Conservation (phyloP, 306 rosid genomes). For the Corylus americana region DNA sequence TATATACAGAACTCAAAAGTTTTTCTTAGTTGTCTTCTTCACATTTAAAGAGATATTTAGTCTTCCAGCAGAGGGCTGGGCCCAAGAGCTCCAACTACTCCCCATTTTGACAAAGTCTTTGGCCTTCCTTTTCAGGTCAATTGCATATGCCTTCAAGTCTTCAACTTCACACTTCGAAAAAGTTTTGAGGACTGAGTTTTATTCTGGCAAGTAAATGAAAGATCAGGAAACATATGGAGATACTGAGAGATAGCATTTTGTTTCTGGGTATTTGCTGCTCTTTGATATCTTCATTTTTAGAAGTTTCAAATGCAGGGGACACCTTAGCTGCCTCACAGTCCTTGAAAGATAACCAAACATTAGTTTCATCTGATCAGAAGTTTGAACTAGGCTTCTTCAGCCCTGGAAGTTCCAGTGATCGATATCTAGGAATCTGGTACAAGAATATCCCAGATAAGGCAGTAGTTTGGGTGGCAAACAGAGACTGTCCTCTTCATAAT, state of each 20-base stretch:
- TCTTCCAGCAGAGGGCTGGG: slow-evolving; percentile 1
- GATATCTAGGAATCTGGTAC: slow-evolving; percentile 56
- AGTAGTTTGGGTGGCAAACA: slow-evolving; percentile 56
- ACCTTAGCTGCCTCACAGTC: slow-evolving; percentile 32
- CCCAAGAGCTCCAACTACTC: slow-evolving; percentile 36
- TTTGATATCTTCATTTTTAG: slow-evolving; percentile 22
- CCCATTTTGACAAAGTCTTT: slow-evolving; percentile 20
- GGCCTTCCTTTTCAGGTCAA: slow-evolving; percentile 11
- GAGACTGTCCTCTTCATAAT: slow-evolving; percentile 35
- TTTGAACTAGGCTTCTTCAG: slow-evolving; percentile 55
- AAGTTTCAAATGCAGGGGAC: slow-evolving; percentile 26
- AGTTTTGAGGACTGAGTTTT: slow-evolving; percentile 12
- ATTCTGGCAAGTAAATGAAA: slow-evolving; percentile 25
- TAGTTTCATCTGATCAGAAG: slow-evolving; percentile 41
- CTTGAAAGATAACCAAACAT: slow-evolving; percentile 35
- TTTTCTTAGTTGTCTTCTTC: background rate
- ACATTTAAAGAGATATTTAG: background rate
- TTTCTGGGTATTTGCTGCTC: slow-evolving; percentile 24
- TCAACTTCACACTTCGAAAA: background rate
- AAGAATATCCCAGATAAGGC: slow-evolving; percentile 23
- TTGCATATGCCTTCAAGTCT: slow-evolving; percentile 1
- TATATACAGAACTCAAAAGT: background rate
- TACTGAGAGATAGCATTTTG: slow-evolving; percentile 21
- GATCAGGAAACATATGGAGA: slow-evolving; percentile 35
- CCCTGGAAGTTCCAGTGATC: slow-evolving; percentile 24